Base-by-base conservation (phyloP, 2,329 filamentous ascomycete species). In the Teratosphaeria viscida region DNA sequence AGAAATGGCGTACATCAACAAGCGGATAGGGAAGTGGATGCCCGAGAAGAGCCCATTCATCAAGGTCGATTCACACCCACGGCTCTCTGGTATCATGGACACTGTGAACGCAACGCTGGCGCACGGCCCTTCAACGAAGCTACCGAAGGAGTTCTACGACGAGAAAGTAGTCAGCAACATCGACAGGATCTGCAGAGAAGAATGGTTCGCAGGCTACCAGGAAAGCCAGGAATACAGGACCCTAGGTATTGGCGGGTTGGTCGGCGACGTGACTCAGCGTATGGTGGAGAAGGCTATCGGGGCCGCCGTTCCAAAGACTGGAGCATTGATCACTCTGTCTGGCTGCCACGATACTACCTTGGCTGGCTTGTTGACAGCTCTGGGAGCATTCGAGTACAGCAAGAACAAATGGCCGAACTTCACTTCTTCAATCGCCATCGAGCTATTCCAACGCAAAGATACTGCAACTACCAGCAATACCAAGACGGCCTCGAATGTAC, bases 331-430 rank as follows among this genome's bases (percentile, higher is more conserved):
- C 64, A 87, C 85, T 16, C 77, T 97, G 68, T 89, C 85, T 65
- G 92, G 92, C 35, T 96, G 92, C 69, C 92, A 96, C 74, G 92
- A 97, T 71, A 97, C 94, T 2, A 97, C 94, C 0, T 81, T 99
- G 5, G 94, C 90, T 2, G 89, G 83, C 1, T 78, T 90, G 1
- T 77, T 99, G 32, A 78, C 86, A 16, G 89, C 89, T 65, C 75
- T 97, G 6, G 94, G 92, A 2, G 88, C 88, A 2, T 94, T 90
- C 71, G 79, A 89, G 52, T 59, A 66, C n/a, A 77, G 77, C 23
- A 82, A 82, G 55, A 75, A 79, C 61, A 80, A 81, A 39, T 99
- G 94, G 94, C 94, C 94, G 0, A 92, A 91, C 0, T 99, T 92
- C 70, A 96, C 92, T 0, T 92, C 89, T 66, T 91, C 95, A 68